A percentile compares a stretch with the other conserved stretches of the same genome.
Conservation (phyloP, 306 rosid genomes). For the Ormosia emarginata region DNA sequence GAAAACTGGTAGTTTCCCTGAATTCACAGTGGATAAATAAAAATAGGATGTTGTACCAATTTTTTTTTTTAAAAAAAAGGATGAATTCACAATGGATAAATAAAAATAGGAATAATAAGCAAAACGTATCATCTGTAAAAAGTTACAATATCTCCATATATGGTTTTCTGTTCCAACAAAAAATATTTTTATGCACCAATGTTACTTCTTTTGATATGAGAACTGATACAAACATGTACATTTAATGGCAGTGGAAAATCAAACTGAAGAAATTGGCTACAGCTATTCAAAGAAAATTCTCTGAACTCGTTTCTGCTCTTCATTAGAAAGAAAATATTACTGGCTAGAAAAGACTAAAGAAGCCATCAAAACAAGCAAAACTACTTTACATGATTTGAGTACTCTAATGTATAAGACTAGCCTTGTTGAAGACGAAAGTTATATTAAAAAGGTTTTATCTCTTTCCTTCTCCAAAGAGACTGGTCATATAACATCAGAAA, state of each 20-base stretch:
- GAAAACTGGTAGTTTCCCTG: slow-evolving; percentile 6
- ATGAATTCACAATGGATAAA: slow-evolving; percentile 21
- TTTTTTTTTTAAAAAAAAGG: too few species aligned
- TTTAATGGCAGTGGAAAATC: background rate
- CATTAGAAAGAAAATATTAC: background rate
- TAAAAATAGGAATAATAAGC: background rate
- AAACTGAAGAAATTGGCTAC: background rate
- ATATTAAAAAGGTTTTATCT: background rate
- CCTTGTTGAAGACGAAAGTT: background rate
- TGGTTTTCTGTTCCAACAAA: background rate
- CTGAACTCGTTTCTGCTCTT: background rate
- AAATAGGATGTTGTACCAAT: background rate
- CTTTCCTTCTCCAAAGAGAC: background rate
- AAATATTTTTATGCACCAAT: background rate
- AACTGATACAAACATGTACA: background rate
- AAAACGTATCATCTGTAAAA: background rate
- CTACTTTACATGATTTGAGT: background rate
- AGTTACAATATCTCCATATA: background rate
- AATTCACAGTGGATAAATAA: slow-evolving; percentile 14
- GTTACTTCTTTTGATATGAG: background rate
- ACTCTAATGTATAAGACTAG: background rate
- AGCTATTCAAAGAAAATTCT: background rate
- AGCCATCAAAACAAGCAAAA: background rate
- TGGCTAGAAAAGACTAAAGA: background rate
- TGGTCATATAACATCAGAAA: background rate